Conservation (phyloP, 2,329 filamentous ascomycete species). For the Coleophoma cylindrospora region DNA sequence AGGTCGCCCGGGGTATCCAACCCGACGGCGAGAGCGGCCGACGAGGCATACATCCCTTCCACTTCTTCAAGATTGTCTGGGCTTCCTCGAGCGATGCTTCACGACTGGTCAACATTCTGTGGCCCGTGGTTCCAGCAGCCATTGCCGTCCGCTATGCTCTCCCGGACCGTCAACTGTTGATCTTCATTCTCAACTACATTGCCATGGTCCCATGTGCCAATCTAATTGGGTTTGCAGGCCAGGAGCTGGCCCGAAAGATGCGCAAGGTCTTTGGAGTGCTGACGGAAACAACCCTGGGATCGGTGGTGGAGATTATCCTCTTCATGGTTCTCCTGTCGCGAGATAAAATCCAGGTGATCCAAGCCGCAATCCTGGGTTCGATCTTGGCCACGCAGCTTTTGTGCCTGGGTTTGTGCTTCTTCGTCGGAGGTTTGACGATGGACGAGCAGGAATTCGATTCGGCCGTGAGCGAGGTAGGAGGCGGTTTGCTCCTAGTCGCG, state of each 20-base stretch:
- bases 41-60: conserved; percentile 55
- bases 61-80: conserved; percentile 61
- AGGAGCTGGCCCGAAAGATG: conserved; percentile 68
- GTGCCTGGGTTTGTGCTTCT: conserved; percentile 76
- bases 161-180: conserved; percentile 52
- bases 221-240: conserved; percentile 68
- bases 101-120: conserved; percentile 63
- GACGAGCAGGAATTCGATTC: conserved; percentile 69
- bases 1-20: conserved; percentile 30
- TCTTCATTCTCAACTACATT: conserved; percentile 68
- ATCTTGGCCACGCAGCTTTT: conserved; percentile 78
- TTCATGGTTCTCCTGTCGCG: conserved; percentile 69
- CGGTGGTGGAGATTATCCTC: conserved; percentile 75
- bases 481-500: conserved; percentile 71
- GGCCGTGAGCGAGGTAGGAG: conserved; percentile 74
- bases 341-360: conserved; percentile 63
- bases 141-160: conserved; percentile 56
- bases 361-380: conserved; percentile 78
- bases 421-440: conserved; percentile 65
- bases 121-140: conserved; percentile 69
- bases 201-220: conserved; percentile 76
- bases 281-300: conserved; percentile 60
- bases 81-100: conserved; percentile 59
- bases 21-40: conserved; percentile 65
- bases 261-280: conserved; percentile 67